Evolutionary conservation across 805 yeast genomes (phyloP), one percentile per base, ranked within the genome.

Genomic region (Sungouiella thailandica): DNA sequence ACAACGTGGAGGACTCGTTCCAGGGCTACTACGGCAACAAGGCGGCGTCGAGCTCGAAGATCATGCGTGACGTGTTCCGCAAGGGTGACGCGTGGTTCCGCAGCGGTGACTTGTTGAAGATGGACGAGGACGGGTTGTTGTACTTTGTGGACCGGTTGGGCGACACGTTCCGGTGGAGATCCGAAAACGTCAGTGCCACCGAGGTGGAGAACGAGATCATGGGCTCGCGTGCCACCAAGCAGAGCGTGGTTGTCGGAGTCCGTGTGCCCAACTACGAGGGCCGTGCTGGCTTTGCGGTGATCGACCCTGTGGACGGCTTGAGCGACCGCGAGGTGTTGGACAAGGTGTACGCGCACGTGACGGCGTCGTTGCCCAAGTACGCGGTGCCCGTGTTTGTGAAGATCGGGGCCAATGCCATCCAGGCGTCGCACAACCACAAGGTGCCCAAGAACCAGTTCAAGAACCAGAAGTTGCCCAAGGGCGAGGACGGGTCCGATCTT

Each of bases 81-180:
- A 76, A 81, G 50, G 96, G 96, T 17, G 97, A 89, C 58, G 94
- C 94, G 1, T 89, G 87, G 83, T 82, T 83, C 50, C 71, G 96
- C 52, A 74, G 86, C 17, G 97, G 96, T 27, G 97, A 89, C 56
- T 68, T 89, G 45, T 66, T 90, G 52, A 76, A 66, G 46, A 61
- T 69, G 53, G 95, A 87, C 56, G 67, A 66, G 18, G 72, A 79
- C 43, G 83, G 86, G 1, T 61, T 80, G 44, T 70, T 83, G 55
- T 86, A 82, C 59, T 89, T 89, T 58, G 86, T 88, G 28, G 97
- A 89, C 65, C 70, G 97, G 52, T 62, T 90, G 51, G 97, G 97
- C 26, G 97, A 89, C 53, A 90, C 97, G 0, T 89, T 84, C 65
- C 72, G 97, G 48, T 89, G 97, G 97, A 90, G 87, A 62, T 83